These are phyloP conservation scores for Teratosphaeria pseudoeucalypti DNA, from an alignment of 2,329 filamentous ascomycete genomes.

Conservation along the genomic window DNA sequence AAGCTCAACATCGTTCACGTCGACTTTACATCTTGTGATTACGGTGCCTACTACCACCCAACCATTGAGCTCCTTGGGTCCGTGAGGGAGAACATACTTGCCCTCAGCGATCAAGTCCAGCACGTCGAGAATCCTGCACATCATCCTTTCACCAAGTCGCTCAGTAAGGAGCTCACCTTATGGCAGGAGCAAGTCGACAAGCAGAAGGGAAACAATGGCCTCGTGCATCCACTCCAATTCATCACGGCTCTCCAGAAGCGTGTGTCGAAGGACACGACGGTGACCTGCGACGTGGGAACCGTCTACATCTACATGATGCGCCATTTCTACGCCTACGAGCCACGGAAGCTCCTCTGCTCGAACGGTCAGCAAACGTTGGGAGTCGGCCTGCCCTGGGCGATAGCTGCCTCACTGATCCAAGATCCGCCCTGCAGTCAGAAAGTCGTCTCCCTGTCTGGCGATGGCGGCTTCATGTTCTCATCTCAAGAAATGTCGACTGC, in stretches of 20 bases:
- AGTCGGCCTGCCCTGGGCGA: slow-evolving; percentile 40
- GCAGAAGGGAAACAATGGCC: slow-evolving; percentile 13
- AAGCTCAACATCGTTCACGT: slow-evolving; percentile 34
- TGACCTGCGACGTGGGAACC: slow-evolving; percentile 38
- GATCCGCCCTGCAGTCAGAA: slow-evolving; percentile 34
- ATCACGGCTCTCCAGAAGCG: slow-evolving; percentile 33
- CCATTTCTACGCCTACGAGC: slow-evolving; percentile 35
- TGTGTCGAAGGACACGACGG: slow-evolving; percentile 32
- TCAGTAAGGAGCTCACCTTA: slow-evolving; percentile 26
- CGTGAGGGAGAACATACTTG: slow-evolving; percentile 31
- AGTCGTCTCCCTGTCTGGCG: slow-evolving; percentile 36
- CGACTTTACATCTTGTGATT: slow-evolving; percentile 33
- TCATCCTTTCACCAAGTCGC: slow-evolving; percentile 24
- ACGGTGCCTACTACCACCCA: slow-evolving; percentile 34
- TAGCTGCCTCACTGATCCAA: slow-evolving; percentile 36
- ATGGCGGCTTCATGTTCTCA: slow-evolving; percentile 43
- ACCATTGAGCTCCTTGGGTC: slow-evolving; percentile 35
- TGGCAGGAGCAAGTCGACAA: slow-evolving; percentile 22
- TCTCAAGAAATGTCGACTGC: slow-evolving; percentile 38
- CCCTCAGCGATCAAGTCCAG: slow-evolving; percentile 24
- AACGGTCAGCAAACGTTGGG: slow-evolving; percentile 42
- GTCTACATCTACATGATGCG: slow-evolving; percentile 42
- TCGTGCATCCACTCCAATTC: slow-evolving; percentile 39
- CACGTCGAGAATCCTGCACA: slow-evolving; percentile 27
- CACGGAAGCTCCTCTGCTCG: slow-evolving; percentile 36